These are phyloP conservation scores for Neonectria neomacrospora DNA, from an alignment of 2,329 filamentous ascomycete genomes.

Conservation along the genomic window DNA sequence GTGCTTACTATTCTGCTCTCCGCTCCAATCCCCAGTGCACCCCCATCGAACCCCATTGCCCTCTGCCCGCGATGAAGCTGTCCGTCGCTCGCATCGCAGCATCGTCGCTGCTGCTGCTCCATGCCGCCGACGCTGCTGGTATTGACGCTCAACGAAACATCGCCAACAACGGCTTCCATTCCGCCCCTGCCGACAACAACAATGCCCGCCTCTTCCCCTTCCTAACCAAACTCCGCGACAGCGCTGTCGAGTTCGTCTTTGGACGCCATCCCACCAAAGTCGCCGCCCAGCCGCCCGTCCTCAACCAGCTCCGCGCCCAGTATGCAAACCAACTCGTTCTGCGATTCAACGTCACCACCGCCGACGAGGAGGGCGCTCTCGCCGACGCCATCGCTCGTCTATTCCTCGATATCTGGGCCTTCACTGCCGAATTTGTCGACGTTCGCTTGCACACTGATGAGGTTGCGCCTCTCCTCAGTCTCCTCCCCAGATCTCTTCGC, in stretches of 20 bases:
- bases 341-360: slow-evolving; percentile 81
- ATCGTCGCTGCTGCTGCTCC: slow-evolving; percentile 41
- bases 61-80: slow-evolving; percentile 39
- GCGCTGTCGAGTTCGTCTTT: slow-evolving; percentile 61
- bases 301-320: slow-evolving; percentile 52
- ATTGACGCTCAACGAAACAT: slow-evolving; percentile 43
- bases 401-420: slow-evolving; percentile 92
- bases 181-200: slow-evolving; percentile 31
- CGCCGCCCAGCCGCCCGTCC: slow-evolving; percentile 37
- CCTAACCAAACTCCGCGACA: slow-evolving; percentile 62
- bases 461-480: slow-evolving; percentile 79
- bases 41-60: background rate
- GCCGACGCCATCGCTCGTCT: slow-evolving; percentile 79
- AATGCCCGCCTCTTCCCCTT: slow-evolving; percentile 56
- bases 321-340: slow-evolving; percentile 89
- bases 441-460: slow-evolving; percentile 81
- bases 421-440: slow-evolving; percentile 83
- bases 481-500: slow-evolving; percentile 80
- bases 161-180: slow-evolving; percentile 26
- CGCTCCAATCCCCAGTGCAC: background rate
- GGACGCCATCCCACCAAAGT: slow-evolving; percentile 54
- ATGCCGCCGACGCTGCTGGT: slow-evolving; percentile 45
- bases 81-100: slow-evolving; percentile 32
- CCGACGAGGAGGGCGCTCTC: slow-evolving; percentile 75
- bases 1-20: background rate